Evolutionary conservation across 306 rosid species (phyloP).

Genomic region (Cajanus cajan): DNA sequence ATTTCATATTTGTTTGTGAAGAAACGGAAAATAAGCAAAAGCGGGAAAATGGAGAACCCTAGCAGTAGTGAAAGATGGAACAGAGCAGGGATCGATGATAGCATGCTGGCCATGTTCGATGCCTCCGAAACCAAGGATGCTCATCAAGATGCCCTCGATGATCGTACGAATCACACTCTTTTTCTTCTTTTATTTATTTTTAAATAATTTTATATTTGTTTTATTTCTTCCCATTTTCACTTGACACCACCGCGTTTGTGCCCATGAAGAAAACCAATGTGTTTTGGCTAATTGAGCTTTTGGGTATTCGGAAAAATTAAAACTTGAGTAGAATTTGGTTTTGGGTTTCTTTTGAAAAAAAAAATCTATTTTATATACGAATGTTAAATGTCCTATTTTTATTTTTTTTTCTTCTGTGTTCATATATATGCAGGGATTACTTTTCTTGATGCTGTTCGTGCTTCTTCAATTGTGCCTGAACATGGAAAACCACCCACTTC

Average conservation of each 20-base stretch:
- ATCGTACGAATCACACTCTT: constrained; percentile 38
- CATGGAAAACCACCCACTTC: constrained; percentile 50
- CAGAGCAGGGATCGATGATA: constrained; percentile 56
- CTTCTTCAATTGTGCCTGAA: constrained; percentile 58
- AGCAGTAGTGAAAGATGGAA: constrained; percentile 25
- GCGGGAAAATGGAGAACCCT: constrained; percentile 47
- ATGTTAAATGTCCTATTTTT: background rate
- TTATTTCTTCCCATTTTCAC: background rate
- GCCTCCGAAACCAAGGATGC: constrained; percentile 56
- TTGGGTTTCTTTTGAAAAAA: background rate
- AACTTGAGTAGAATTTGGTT: background rate
- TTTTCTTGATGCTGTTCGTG: constrained; percentile 77
- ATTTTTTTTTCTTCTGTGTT: background rate
- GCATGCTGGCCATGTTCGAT: constrained; percentile 68
- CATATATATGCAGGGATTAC: constrained; percentile 53
- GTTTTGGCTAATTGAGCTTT: background rate
- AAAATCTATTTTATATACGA: background rate
- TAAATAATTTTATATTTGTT: background rate
- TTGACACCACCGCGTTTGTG: background rate
- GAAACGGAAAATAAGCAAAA: background rate
- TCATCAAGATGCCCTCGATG: constrained; percentile 67
- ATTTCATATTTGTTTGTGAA: background rate
- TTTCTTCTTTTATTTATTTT: no score
- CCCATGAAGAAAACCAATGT: background rate
- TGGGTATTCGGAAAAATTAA: background rate